Evolutionary conservation across 192 early-diverging fungal species (phyloP).

Genomic region (Backusella westeae): DNA sequence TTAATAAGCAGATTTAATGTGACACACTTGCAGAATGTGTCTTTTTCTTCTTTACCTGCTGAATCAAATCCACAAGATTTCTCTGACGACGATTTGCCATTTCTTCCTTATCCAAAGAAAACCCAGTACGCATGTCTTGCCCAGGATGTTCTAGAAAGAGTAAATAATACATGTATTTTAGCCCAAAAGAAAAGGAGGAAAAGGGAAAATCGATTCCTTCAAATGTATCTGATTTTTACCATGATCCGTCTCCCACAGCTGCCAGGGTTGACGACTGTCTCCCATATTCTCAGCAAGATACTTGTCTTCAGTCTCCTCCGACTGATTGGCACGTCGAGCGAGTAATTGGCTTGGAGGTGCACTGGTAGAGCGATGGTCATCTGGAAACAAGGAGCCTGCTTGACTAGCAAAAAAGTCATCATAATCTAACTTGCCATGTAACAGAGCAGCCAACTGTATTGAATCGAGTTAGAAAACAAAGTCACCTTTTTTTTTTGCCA

Average conservation of each 20-base stretch:
- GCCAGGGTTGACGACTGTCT: slow-evolving; percentile 15
- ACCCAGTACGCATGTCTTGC: slow-evolving; percentile 17
- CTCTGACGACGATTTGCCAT: slow-evolving; percentile 9
- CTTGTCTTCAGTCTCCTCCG: not conserved
- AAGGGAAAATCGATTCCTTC: not conserved
- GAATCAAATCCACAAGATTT: slow-evolving; percentile 36
- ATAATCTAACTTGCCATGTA: slow-evolving; percentile 53
- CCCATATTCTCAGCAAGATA: slow-evolving; percentile 1
- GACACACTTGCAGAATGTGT: no score
- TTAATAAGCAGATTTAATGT: no score
- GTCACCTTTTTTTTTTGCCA: not conserved
- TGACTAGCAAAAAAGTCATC: slow-evolving; percentile 7
- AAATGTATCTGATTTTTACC: not conserved
- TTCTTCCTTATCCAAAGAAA: slow-evolving; percentile 18
- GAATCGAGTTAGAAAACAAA: not conserved
- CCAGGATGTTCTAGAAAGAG: slow-evolving; percentile 4
- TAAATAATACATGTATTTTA: not conserved
- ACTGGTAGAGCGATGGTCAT: slow-evolving; percentile 61
- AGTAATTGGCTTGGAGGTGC: slow-evolving; percentile 63
- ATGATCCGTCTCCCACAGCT: slow-evolving; percentile 18
- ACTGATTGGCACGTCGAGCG: not conserved
- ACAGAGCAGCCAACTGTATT: slow-evolving; percentile 42
- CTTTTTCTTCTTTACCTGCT: slow-evolving; percentile 27
- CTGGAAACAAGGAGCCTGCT: slow-evolving; percentile 35
- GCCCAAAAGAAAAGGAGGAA: not conserved